Evolutionary conservation across 116 monocot genomes (phyloP), one percentile per base, ranked within the genome.

Genomic region (Cymodocea nodosa): DNA sequence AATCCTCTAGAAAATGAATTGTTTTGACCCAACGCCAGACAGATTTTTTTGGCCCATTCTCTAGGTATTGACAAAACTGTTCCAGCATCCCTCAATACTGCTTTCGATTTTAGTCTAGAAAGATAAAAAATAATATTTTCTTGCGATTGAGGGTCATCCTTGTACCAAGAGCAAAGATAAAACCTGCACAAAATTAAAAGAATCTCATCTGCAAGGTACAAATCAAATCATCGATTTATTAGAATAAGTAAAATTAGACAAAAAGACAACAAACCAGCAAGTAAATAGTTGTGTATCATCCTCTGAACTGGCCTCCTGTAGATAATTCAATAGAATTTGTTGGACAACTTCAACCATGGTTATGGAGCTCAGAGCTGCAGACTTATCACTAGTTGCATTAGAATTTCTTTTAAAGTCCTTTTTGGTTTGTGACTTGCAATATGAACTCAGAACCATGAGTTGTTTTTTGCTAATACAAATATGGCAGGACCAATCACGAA

Each of bases 1-100:
- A 99, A 92, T 69, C 99, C 99, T 74, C 93, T 80, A 56, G 81
- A 87, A 74, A 99, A 92, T 50, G 99, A 99, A 73, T 73, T 89
- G 19, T 87, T 82, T 78, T 89, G 99, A 4, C 81, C 89, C 66
- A 99, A 72, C 49, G 77, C 81, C 66, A 85, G 68, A 66, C 85
- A 92, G 70, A 99, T 86, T 74, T 76, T 84, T 69, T 84, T 99
- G 20, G 85, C 92, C 81, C 81, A 84, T 53, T 87, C 77, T 64
- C 99, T 83, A 39, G 99, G 73, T 51, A 98, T 61, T n/a, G 60
- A 30, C 25, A 74, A 79, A 70, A 70, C 55, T 61, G 63, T 72
- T 39, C 81, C 78, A 61, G 78, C 77, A 67, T 86, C 89, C 55
- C 86, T 76, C 70, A 99, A 68, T 72, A 92, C 76, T 74, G 77